Base-by-base conservation (phyloP, 805 yeast genomes). In the Huiozyma naganishii region DNA sequence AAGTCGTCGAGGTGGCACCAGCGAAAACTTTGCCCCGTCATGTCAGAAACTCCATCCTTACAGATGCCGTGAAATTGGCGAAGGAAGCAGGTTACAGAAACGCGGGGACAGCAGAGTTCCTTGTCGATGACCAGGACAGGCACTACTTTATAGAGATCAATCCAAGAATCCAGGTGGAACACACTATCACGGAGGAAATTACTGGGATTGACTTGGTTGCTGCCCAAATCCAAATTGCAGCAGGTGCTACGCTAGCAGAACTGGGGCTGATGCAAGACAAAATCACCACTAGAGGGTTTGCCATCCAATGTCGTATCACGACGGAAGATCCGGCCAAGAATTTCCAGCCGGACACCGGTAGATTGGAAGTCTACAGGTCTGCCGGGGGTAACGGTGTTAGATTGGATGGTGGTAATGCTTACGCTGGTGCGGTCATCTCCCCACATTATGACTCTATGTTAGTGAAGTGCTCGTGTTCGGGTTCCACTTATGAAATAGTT, bases 311-410 rank as follows among this genome's bases (percentile, higher is more conserved):
- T 73, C 88, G 98, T 74, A 92, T 92, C 71, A 90, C 97, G 46
- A 90, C 98, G 41, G 98, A 92, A 68, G 98, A 90, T 64, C 97
- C 98, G 9, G 63, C 95, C 42, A 89, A 89, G 71, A 86, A 83
- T 62, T 90, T 90, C 80, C 97, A 86, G 69, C 98, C 98, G 11
- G 98, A 90, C 64, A 92, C 97, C 3, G 98, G 98, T 63, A 88
- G 89, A 68, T 83, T 90, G 57, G 98, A 90, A 67, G 98, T 90
- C 39, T 90, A 90, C 73, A 80, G 97, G 66, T 88, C 97, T 39
- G 86, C 97, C 23, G 98, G 98, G 69, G 99, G 99, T 73, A 92
- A 92, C 62, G 99, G 99, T 66, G 97, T 92, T 40, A 81, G 99
- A 71, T 75, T 92, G 55, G 98, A 90, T 60, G 98, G 98, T 71